Evolutionary conservation across 371 early-diverging fungal species (phyloP).

Genomic region (Zopfochytrium polystomum): DNA sequence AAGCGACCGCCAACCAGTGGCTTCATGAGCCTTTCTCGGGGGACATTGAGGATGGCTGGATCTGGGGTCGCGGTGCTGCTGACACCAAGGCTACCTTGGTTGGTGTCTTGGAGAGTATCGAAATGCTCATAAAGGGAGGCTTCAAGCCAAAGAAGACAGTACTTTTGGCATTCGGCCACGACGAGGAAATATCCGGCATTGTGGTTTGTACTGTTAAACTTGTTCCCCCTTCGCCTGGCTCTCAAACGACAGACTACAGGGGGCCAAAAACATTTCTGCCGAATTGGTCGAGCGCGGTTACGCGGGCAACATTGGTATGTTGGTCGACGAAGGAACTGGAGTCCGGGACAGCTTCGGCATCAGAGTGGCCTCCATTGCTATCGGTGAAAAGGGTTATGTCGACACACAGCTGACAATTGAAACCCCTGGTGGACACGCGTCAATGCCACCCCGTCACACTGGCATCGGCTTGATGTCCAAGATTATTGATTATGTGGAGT

Average conservation of each 20-base stretch:
- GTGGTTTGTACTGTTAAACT: constrained; percentile 2
- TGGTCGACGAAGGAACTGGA: constrained; percentile 44
- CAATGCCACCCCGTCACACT: constrained; percentile 43
- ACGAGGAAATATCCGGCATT: constrained; percentile 46
- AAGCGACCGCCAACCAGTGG: constrained; percentile 10
- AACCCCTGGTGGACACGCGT: constrained; percentile 42
- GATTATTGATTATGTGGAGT: constrained; percentile 31
- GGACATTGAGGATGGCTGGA: constrained; percentile 28
- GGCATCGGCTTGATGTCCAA: constrained; percentile 37
- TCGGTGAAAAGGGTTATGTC: constrained; percentile 36
- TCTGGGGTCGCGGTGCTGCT: constrained; percentile 45
- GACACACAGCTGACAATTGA: constrained; percentile 34
- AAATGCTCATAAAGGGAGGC: constrained; percentile 29
- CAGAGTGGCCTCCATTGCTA: constrained; percentile 25
- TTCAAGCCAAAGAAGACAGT: constrained; percentile 35
- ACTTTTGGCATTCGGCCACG: constrained; percentile 42
- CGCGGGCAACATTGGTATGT: constrained; percentile 23
- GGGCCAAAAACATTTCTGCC: constrained; percentile 15
- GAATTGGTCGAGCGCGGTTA: constrained; percentile 13
- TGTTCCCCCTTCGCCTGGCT: neutral
- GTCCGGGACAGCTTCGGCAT: neutral
- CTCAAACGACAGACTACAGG: constrained; percentile 4
- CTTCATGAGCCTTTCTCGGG: constrained; percentile 20
- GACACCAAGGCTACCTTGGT: constrained; percentile 36
- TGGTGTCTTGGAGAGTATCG: constrained; percentile 28